Conservation (phyloP, 805 yeast genomes). For the Myxozyma vanderwaltii region DNA sequence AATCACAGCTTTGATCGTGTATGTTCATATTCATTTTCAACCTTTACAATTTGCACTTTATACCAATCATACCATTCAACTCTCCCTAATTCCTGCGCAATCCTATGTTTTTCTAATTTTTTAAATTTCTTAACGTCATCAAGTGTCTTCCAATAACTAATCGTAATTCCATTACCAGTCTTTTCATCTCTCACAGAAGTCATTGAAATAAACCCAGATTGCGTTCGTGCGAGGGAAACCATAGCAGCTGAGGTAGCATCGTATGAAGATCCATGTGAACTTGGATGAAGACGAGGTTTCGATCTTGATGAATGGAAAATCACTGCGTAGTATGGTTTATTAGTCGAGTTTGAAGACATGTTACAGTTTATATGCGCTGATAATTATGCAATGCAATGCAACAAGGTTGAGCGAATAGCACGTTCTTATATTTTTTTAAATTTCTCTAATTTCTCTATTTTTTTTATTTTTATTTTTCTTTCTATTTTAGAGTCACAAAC, state of each 20-base stretch:
- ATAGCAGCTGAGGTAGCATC: not conserved
- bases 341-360: no score
- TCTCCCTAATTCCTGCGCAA: slow-evolving; percentile 8
- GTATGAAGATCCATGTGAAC: not conserved
- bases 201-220: slow-evolving; percentile 9
- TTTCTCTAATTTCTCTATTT: no score
- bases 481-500: no score
- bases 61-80: slow-evolving; percentile 1
- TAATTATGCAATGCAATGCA: no score
- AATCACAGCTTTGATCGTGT: not conserved
- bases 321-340: slow-evolving; percentile 7
- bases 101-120: not conserved
- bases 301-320: slow-evolving; percentile 1
- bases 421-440: no score
- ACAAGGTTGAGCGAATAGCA: no score
- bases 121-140: slow-evolving; percentile 1
- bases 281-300: not conserved
- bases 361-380: no score
- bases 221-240: slow-evolving; percentile 1
- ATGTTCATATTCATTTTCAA: slow-evolving; percentile 2
- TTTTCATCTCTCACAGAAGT: slow-evolving; percentile 5
- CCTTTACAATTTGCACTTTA: slow-evolving; percentile 1
- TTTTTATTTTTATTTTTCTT: no score
- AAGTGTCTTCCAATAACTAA: slow-evolving; percentile 15
- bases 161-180: slow-evolving; percentile 2